These are phyloP conservation scores for Anthoceros angustus DNA, from an alignment of 225 moss, liverwort and hornwort species.

Conservation along the genomic window DNA sequence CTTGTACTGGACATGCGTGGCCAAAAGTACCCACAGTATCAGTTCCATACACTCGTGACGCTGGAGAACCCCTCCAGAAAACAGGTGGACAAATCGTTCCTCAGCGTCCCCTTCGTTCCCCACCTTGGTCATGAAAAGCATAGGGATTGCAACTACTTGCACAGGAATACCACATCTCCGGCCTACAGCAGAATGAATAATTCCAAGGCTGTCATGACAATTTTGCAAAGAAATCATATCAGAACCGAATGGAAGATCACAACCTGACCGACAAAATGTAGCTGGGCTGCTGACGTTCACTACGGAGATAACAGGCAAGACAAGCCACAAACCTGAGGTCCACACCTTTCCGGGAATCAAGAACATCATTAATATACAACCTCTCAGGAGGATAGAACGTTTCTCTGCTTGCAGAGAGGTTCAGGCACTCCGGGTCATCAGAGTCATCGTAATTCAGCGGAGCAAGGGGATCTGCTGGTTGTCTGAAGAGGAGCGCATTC, in stretches of 20 bases:
- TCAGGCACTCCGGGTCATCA: conserved; percentile 21
- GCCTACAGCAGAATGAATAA: conserved; percentile 43
- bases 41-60: conserved; percentile 42
- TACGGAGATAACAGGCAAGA: background rate
- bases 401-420: conserved; percentile 25
- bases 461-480: conserved; percentile 8
- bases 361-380: conserved; percentile 37
- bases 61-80: conserved; percentile 31
- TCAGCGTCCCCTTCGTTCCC: conserved; percentile 27
- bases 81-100: conserved; percentile 38
- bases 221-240: background rate
- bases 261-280: background rate
- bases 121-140: conserved; percentile 38
- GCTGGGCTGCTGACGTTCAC: no score
- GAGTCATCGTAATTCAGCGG: conserved; percentile 18
- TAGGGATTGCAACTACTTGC: conserved; percentile 37
- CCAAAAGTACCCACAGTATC: conserved; percentile 47
- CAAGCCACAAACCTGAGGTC: conserved; percentile 28
- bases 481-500: conserved; percentile 31
- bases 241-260: background rate
- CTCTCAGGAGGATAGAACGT: conserved; percentile 32
- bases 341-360: conserved; percentile 38
- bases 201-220: conserved; percentile 28
- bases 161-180: conserved; percentile 40
- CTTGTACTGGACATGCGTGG: background rate